Evolutionary conservation across 805 yeast species (phyloP), one percentile per base, ranked within the genome.

Genomic region (Saturnispora bothae): DNA sequence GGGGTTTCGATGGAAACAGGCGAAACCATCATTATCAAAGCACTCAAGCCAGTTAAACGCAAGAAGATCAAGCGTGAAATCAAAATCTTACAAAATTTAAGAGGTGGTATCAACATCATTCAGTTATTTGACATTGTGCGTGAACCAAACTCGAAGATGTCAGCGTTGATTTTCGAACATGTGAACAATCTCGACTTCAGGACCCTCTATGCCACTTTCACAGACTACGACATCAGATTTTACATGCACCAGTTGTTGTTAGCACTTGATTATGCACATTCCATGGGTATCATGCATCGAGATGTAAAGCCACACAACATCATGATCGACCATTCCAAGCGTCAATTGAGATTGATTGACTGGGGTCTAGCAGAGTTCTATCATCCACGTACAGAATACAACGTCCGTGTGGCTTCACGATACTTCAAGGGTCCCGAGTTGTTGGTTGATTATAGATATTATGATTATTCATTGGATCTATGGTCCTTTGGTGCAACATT

Each of bases 341-440:
- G 64, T 57, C 75, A 72, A 52, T 63, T 88, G 48, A 71, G 95
- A 46, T 69, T 86, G 46, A 86, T 88, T 39, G 96, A 88, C 60
- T 88, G 96, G 96, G 96, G 96, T 6, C 63, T 88, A 37, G 96
- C 96, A 7, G 96, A 88, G 57, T 86, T 84, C 55, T 86, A 86
- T 54, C 96, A 88, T 55, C 76, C 84, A 18, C 85, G 85, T 12
- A 81, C 76, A 55, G 95, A 84, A 51, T 88, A 83, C 53, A 88
- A 88, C 53, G 96, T 88, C 16, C 70, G 96, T 47, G 96, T 88
- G 14, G 96, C 96, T 2, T 83, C 95, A 4, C 65, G 96, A 48
- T 85, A 84, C 56, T 88, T 81, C 60, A 88, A 88, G 60, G 96
- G 96, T 3, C 96, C 96, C 3, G 96, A 88, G 55, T 63, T 88